Evolutionary conservation across 495 filamentous ascomycete species (phyloP).

Genomic region (Rhypophila decipiens): DNA sequence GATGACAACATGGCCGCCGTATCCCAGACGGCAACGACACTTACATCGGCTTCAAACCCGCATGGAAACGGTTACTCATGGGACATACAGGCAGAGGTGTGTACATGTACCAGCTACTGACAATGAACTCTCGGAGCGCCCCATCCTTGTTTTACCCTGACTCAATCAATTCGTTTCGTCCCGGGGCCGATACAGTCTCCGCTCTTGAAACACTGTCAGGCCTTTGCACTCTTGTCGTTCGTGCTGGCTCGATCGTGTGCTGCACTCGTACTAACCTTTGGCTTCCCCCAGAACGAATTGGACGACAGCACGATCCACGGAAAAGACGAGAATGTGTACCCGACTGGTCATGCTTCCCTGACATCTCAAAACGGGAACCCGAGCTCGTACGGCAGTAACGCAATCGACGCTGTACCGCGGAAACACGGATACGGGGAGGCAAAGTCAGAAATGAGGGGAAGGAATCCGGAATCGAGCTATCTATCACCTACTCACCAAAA

Average conservation of each 20-base stretch:
- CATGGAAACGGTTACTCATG: slow-evolving; percentile 45
- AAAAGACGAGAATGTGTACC: slow-evolving; percentile 12
- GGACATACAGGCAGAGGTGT: slow-evolving; percentile 43
- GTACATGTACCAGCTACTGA: too few relatives aligned
- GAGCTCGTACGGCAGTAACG: slow-evolving; percentile 7
- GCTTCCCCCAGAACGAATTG: slow-evolving; percentile 9
- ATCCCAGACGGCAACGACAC: slow-evolving; percentile 41
- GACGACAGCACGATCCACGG: slow-evolving; percentile 12
- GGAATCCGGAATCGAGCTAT: slow-evolving; percentile 12
- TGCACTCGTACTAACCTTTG: slow-evolving; percentile 4
- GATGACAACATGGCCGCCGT: slow-evolving; percentile 46
- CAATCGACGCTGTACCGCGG: slow-evolving; percentile 9
- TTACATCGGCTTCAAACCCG: slow-evolving; percentile 47
- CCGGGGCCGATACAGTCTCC: background rate
- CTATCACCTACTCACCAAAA: slow-evolving; percentile 19
- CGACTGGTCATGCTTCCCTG: slow-evolving; percentile 11
- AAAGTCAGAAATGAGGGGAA: slow-evolving; percentile 12
- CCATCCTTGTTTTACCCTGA: background rate
- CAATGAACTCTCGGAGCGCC: slow-evolving; percentile 2
- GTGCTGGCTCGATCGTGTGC: too few relatives aligned
- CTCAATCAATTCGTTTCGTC: slow-evolving; percentile 2
- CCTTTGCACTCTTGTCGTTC: too few relatives aligned
- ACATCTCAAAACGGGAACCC: slow-evolving; percentile 30
- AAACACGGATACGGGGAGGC: slow-evolving; percentile 13
- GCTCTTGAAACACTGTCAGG: too few relatives aligned